A percentile compares a stretch with the other conserved stretches of the same genome.
phyloP scores from a whole-genome alignment of 1,139 yeast species.

The Yamadazyma trypodendri region DNA sequence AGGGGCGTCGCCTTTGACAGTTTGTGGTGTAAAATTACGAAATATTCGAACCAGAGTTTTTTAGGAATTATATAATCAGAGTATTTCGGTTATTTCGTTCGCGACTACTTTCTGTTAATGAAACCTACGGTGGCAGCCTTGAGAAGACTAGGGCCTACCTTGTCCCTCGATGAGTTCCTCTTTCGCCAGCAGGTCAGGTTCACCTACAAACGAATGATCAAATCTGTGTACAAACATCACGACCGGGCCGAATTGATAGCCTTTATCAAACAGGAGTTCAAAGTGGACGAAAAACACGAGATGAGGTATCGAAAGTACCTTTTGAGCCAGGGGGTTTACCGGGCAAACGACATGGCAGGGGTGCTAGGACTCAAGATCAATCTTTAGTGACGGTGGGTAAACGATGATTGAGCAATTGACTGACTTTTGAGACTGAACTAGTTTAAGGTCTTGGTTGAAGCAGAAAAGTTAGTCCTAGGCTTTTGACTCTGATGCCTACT shows the following conservation, averaged over 20 bases:
- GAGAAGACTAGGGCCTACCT: slow-evolving; percentile 17
- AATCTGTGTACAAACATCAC: slow-evolving; percentile 37
- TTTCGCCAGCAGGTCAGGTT: slow-evolving; percentile 34
- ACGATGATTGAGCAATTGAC: too few species aligned
- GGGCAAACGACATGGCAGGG: slow-evolving; percentile 27
- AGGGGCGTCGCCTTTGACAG: too few species aligned
- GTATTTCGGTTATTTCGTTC: too few species aligned
- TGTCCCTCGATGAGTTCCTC: slow-evolving; percentile 42
- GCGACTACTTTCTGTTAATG: slow-evolving; percentile 1
- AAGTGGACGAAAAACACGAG: slow-evolving; percentile 25
- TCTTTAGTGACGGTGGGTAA: neutral
- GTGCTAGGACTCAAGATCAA: slow-evolving; percentile 21
- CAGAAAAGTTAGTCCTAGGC: too few species aligned
- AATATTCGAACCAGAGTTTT: too few species aligned
- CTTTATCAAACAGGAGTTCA: slow-evolving; percentile 37
- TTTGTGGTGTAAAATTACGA: too few species aligned
- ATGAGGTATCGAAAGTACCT: slow-evolving; percentile 39
- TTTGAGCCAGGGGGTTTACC: slow-evolving; percentile 33
- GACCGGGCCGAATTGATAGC: slow-evolving; percentile 35
- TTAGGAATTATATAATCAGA: too few species aligned
- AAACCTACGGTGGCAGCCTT: slow-evolving; percentile 4
- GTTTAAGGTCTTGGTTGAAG: too few species aligned
- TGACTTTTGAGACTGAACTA: too few species aligned
- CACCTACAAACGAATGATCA: slow-evolving; percentile 33
- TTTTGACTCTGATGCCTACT: too few species aligned